Base-by-base conservation (phyloP, 2,329 filamentous ascomycete genomes). In the Colletotrichum sp. region DNA sequence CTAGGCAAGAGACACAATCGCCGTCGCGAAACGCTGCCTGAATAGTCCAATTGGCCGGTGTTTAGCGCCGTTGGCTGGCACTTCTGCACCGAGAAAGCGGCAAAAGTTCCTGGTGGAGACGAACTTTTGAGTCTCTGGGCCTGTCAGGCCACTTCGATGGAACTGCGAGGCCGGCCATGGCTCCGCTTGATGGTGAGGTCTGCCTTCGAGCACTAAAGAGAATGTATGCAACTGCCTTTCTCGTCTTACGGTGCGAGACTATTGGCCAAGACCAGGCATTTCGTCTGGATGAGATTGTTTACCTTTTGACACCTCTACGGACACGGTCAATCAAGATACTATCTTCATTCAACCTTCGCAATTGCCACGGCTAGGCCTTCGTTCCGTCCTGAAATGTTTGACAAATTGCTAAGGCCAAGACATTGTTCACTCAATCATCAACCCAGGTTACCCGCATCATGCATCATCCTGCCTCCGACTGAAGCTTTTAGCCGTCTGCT, bases 81-180 rank as follows among this genome's bases (percentile, higher is more conserved):
- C 73, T 76, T 76, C 21, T 76, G 73, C 26, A 28, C 15, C 21
- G 57, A 44, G 44, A 64, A 52, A 32, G 64, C 44, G 57, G 70
- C 70, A 69, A 65, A 73, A 76, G 70, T 69, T 60, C 70, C 59
- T 60, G 34, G 30, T 64, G 70, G 71, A 52, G 26, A 68, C 59
- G 39, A 52, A 60, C 59, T 69, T 69, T 60, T 69, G 74, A 63
- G 21, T 64, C 34, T 36, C 34, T 28, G 18, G 26, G 44, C 64
- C 70, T 36, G 36, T 74, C 21, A 60, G 62, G 30, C 62, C 39
- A 64, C 59, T 18, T 18, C 21, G 30, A 24, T 18, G 34, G 52
- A 26, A 63, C 24, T 18, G 36, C 21, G 49, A 52, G 36, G 21
- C 16, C 44, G 15, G 39, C 15, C 57, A 52, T 28, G 59, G 28